A percentile compares a stretch with the other conserved stretches of the same genome.
Conservation (phyloP, 2,329 filamentous ascomycete species). For the Orbilia brochopaga region DNA sequence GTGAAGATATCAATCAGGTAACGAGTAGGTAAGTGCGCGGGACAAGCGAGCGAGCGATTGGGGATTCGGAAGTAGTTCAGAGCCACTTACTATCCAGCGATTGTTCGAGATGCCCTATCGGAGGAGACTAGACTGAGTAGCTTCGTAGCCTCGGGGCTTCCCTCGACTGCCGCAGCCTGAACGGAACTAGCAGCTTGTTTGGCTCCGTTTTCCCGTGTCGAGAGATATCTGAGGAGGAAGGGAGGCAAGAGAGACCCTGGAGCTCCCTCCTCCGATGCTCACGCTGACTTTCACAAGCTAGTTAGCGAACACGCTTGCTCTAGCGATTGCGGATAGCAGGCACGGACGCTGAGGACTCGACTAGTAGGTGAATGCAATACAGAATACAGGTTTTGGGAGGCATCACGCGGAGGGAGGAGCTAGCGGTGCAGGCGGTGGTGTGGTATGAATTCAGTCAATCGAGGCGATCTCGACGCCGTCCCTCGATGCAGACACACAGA, state of each 20-base stretch:
- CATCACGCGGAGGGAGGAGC: constrained; percentile 10
- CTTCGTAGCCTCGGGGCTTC: background rate
- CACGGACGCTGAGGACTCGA: too few relatives aligned
- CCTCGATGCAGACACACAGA: too few relatives aligned
- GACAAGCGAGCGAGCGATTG: background rate
- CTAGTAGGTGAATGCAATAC: background rate
- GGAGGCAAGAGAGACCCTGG: constrained; percentile 11
- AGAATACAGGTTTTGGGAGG: background rate
- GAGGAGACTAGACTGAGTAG: background rate
- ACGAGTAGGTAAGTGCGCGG: background rate
- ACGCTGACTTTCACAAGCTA: background rate
- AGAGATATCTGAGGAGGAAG: background rate
- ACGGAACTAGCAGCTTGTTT: background rate
- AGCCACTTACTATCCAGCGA: background rate
- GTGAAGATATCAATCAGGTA: background rate
- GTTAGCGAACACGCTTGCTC: too few relatives aligned
- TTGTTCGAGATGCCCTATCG: background rate
- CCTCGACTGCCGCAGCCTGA: constrained; percentile 1
- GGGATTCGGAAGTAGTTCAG: background rate
- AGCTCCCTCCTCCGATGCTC: constrained; percentile 4
- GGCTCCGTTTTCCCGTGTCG: constrained; percentile 2
- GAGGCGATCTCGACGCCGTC: background rate
- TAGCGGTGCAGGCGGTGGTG: background rate
- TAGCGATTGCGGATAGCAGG: background rate
- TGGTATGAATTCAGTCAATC: background rate